Evolutionary conservation across 2,329 filamentous ascomycete species (phyloP), one percentile per base, ranked within the genome.

Genomic region (Curvularia spicifera): DNA sequence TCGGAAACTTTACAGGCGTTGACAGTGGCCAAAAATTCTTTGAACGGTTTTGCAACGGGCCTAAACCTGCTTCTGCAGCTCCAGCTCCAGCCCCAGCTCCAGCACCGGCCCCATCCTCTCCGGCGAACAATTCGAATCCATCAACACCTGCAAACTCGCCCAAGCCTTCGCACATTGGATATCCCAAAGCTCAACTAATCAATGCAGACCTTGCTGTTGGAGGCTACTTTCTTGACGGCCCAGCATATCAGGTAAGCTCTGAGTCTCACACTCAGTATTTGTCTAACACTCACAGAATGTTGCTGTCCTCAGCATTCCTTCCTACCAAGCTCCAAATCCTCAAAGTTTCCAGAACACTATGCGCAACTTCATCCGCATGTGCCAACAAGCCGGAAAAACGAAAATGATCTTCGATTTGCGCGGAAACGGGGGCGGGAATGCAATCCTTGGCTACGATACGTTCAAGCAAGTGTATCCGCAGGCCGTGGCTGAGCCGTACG

Each of bases 371-470:
- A 77, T 88, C 15, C 73, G 78, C 0, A 74, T 78, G 40, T 80
- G 80, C 12, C 79, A 80, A 42, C 61, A 71, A 1, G 76, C 77
- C 1, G 79, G 80, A 2, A 87, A 87, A 69, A 84, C 78, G n/a
- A 87, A 85, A 70, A 78, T 91, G 5, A 79, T 91, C 29, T 83
- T 91, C 57, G 89, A 91, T 61, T 68, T 90, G 6, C 81, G 84
- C 4, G 80, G 78, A 2, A 91, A 91, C 62, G 79, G 78, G 0
- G 88, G 88, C 39, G 88, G 88, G 35, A 73, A 71, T 22, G 73
- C 74, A 13, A 71, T 75, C 26, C 70, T 78, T 5, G 78, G 74
- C 51, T 78, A 77, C 59, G 78, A 80, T 53, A 68, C 75, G 0
- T 87, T 87, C 68, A 79, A 79, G 33, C 81, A 85, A 64, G 78